Base-by-base conservation (phyloP, 163 green algal genomes). In the Chlorella variabilis region DNA sequence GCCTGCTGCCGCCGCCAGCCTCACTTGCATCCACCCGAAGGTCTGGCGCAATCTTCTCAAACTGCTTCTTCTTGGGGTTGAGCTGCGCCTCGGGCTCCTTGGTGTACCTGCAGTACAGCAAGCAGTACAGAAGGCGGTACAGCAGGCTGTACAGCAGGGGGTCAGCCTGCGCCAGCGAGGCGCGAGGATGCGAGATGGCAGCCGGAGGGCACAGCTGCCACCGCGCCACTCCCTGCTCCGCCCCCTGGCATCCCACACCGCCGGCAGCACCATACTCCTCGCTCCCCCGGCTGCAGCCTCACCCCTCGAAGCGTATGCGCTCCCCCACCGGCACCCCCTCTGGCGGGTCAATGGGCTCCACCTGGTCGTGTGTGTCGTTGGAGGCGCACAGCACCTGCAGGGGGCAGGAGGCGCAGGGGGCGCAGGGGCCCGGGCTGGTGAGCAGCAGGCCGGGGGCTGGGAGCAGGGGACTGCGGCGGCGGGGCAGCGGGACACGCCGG, bases 31-130 rank as follows among this genome's bases (percentile, higher is more conserved):
- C 81, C 18, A 91, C 94, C 31, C 75, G 84, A 31, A 98, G 85
- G 59, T 96, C 87, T 6, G 92, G 89, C 51, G 92, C 88, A 11
- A 98, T 85, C 68, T 89, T 88, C 84, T 98, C 96, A 61, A 98
- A 94, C 21, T 96, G 87, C 89, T 99, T 99, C 90, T 97, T 97
- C 87, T 98, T 98, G 42, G 96, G 96, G 81, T 98, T 98, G 18
- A 98, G 87, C 86, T 95, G 86, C 18, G 92, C 89, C 54, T 95
- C 87, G 15, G 96, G 89, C 31, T 92, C 81, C 41, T 77, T 83
- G 36, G 62, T 59, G 63, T 87, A 92, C 21, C 84, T 91, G 84
- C 31, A 48, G 29, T 1, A 2, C 2, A 23, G 39, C 38, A 54
- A 54, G 45, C 45, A 54, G 45, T 15, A 31, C 27, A 33, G 25